phyloP scores from a whole-genome alignment of 768 basidiomycete genomes.

The Suillus paluster region DNA sequence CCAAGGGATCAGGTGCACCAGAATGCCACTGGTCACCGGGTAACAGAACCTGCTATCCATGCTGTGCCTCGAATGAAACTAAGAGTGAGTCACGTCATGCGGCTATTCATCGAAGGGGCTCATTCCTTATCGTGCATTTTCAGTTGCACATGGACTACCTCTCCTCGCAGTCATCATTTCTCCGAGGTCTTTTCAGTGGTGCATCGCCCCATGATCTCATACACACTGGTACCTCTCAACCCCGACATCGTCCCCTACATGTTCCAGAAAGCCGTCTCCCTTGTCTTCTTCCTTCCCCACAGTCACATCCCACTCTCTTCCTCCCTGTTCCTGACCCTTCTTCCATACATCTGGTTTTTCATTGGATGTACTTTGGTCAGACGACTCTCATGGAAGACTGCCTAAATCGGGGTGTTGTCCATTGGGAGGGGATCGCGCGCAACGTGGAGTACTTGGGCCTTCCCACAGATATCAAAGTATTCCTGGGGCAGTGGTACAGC shows the following conservation, averaged over 20 bases:
- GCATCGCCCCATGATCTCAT: constrained; percentile 64
- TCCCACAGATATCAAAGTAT: constrained; percentile 73
- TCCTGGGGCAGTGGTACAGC: constrained; percentile 76
- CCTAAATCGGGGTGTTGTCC: constrained; percentile 64
- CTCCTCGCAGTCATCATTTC: constrained; percentile 77
- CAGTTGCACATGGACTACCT: constrained; percentile 85
- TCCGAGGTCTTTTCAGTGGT: constrained; percentile 73
- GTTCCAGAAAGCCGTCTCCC: constrained; percentile 61
- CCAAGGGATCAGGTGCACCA: constrained; percentile 43
- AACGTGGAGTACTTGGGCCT: constrained; percentile 91
- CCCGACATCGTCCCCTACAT: constrained; percentile 30
- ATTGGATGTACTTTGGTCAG: constrained; percentile 85
- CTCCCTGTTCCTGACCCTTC: constrained; percentile 77
- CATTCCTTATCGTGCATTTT: constrained; percentile 13
- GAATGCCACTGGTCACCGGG: constrained; percentile 50
- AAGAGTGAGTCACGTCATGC: constrained; percentile 51
- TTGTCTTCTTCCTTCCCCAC: constrained; percentile 62
- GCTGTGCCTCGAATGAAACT: constrained; percentile 62
- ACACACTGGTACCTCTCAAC: constrained; percentile 32
- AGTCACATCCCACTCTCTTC: constrained; percentile 70
- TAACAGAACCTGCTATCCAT: constrained; percentile 55
- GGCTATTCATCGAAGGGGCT: neutral
- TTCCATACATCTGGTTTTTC: constrained; percentile 72
- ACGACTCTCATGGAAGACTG: constrained; percentile 67
- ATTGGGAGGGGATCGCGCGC: constrained; percentile 87